Evolutionary conservation across 257 asterid genomes (phyloP).

Genomic region (Petrea volubilis): DNA sequence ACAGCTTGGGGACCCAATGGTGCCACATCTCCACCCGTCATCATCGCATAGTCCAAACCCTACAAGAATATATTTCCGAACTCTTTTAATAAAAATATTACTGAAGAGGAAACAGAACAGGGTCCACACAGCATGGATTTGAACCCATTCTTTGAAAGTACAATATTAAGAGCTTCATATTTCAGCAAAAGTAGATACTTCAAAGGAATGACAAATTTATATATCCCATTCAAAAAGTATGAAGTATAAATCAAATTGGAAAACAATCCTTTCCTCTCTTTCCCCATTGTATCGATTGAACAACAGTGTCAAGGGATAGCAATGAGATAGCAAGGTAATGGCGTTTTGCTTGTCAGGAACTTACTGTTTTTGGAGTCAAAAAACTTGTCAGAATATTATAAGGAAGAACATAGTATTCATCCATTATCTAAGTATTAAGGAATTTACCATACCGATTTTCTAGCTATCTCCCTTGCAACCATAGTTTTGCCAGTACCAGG

Average conservation of each 20-base stretch:
- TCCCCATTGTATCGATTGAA: neutral
- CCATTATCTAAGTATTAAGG: neutral
- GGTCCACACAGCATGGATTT: neutral
- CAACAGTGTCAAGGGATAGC: neutral
- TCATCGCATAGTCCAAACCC: conserved; percentile 99
- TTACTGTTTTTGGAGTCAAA: conserved; percentile 11
- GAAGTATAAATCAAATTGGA: neutral
- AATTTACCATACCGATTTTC: conserved; percentile 76
- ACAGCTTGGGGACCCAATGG: conserved; percentile 97
- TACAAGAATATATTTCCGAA: conserved; percentile 32
- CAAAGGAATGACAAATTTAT: neutral
- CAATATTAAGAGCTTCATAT: conserved; percentile 10
- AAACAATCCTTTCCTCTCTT: neutral
- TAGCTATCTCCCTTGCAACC: conserved; percentile 97
- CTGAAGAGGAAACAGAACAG: neutral
- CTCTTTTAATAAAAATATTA: neutral
- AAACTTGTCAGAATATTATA: neutral
- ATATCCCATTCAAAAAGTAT: neutral
- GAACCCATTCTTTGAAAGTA: neutral
- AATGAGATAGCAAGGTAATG: neutral
- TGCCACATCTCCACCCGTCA: conserved; percentile 99
- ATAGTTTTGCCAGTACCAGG: conserved; percentile 99
- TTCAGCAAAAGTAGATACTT: neutral
- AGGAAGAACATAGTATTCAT: neutral
- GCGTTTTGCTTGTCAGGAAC: conserved; percentile 1